These are phyloP conservation scores for Arthroderma uncinatum DNA, from an alignment of 2,329 filamentous ascomycete species.

Conservation along the genomic window DNA sequence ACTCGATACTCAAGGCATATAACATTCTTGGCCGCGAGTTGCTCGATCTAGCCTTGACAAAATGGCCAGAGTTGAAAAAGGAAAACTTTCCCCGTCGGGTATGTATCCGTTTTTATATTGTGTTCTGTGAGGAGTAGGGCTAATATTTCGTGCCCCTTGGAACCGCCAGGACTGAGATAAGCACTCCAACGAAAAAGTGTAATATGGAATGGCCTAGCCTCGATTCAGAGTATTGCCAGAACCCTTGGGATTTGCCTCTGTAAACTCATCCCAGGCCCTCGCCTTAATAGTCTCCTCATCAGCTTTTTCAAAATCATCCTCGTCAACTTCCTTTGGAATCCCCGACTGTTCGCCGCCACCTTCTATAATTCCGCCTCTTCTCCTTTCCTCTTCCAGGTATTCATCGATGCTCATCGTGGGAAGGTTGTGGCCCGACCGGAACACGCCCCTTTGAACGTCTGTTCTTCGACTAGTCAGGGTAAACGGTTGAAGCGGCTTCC, in stretches of 20 bases:
- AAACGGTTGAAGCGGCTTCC: conserved; percentile 83
- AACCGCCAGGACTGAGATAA: background rate
- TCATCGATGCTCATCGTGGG: conserved; percentile 98
- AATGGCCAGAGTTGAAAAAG: conserved; percentile 17
- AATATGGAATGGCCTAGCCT: conserved; percentile 24
- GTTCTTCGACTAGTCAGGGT: conserved; percentile 69
- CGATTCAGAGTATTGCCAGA: conserved; percentile 41
- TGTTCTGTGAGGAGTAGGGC: background rate
- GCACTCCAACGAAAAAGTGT: background rate
- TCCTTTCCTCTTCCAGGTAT: conserved; percentile 83
- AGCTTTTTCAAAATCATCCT: conserved; percentile 78
- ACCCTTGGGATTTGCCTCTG: conserved; percentile 70
- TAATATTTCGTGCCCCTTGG: background rate
- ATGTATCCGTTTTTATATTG: background rate
- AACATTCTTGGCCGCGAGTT: conserved; percentile 14
- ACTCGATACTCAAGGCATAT: conserved; percentile 11
- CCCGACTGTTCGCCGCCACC: conserved; percentile 71
- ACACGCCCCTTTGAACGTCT: conserved; percentile 67
- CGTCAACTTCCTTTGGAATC: conserved; percentile 61
- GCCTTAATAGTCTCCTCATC: conserved; percentile 91
- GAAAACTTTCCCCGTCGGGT: conserved; percentile 13
- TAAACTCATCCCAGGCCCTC: conserved; percentile 88
- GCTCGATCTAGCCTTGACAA: conserved; percentile 11
- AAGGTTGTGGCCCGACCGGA: conserved; percentile 80
- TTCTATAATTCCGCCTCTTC: conserved; percentile 77